These are phyloP conservation scores for Boehmeria nivea DNA, from an alignment of 306 rosid genomes.

Conservation along the genomic window DNA sequence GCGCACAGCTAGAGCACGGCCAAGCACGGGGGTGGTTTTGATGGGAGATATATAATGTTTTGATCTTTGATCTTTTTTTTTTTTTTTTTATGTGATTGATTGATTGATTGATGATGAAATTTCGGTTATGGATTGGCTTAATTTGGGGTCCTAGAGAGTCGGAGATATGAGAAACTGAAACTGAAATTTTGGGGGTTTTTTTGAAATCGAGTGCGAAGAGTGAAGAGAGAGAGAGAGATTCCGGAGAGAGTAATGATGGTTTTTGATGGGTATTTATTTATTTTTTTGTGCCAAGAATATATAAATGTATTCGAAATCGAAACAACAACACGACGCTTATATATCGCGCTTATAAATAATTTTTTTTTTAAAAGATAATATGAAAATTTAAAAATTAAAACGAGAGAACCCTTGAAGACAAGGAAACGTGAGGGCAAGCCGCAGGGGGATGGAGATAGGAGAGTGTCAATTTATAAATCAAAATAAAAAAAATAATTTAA, in stretches of 20 bases:
- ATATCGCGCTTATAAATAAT: too few species aligned
- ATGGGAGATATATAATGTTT: neutral
- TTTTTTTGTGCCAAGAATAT: too few species aligned
- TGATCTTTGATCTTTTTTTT: too few species aligned
- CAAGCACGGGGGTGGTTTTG: neutral
- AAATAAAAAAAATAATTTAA: neutral
- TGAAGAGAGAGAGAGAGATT: neutral
- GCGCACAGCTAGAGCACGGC: neutral
- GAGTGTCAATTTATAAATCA: neutral
- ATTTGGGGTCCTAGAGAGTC: neutral
- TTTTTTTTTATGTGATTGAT: too few species aligned
- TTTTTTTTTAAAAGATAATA: too few species aligned
- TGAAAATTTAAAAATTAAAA: neutral
- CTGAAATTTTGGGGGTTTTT: neutral
- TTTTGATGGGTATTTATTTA: too few species aligned
- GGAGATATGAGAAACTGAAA: neutral
- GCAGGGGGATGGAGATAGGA: neutral
- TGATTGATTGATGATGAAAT: neutral
- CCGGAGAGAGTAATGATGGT: neutral
- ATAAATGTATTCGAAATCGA: too few species aligned
- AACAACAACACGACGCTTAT: too few species aligned
- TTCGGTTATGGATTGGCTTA: neutral
- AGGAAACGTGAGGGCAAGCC: conserved; percentile 15
- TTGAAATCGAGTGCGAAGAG: neutral
- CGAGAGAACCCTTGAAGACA: neutral